These are phyloP conservation scores for Xylariaceae sp. DNA, from an alignment of 2,329 filamentous ascomycete genomes.

Conservation along the genomic window DNA sequence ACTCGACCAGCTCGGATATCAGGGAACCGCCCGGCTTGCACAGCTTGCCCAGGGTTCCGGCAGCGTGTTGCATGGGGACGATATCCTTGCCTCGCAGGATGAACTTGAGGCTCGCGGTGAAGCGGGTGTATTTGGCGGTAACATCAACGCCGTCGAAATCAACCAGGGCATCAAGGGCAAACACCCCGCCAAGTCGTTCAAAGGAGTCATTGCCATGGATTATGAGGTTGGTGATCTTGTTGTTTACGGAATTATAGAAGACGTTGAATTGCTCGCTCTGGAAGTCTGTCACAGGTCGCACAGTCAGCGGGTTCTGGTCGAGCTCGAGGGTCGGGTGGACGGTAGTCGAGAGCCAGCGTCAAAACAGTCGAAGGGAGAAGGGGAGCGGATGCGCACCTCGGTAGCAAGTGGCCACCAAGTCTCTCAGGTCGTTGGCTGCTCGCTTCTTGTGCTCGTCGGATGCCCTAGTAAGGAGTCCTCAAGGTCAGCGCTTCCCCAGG, in stretches of 20 bases:
- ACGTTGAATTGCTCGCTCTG: conserved; percentile 66
- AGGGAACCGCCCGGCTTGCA: conserved; percentile 88
- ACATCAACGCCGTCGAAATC: conserved; percentile 95
- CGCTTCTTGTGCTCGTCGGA: conserved; percentile 46
- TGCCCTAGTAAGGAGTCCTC: conserved; percentile 16
- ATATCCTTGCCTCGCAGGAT: conserved; percentile 88
- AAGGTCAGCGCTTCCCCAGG: not conserved
- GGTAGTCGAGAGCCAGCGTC: too few relatives aligned
- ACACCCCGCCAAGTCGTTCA: conserved; percentile 85
- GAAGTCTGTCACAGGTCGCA: too few relatives aligned
- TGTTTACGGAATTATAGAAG: conserved; percentile 51
- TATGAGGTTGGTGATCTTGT: conserved; percentile 57
- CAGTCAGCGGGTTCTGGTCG: too few relatives aligned
- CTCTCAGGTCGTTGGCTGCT: conserved; percentile 45
- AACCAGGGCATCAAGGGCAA: conserved; percentile 85
- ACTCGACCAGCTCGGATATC: conserved; percentile 92
- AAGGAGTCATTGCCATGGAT: conserved; percentile 78
- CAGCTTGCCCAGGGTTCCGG: conserved; percentile 79
- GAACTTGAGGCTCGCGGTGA: conserved; percentile 81
- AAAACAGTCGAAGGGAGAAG: not conserved
- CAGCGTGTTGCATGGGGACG: conserved; percentile 82
- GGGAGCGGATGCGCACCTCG: conserved; percentile 37
- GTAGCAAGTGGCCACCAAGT: conserved; percentile 47
- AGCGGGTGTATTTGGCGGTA: conserved; percentile 87
- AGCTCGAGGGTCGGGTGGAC: too few relatives aligned